These are phyloP conservation scores for Aegilops bicornis DNA, from an alignment of 176 grass and related monocot genomes.

Conservation along the genomic window DNA sequence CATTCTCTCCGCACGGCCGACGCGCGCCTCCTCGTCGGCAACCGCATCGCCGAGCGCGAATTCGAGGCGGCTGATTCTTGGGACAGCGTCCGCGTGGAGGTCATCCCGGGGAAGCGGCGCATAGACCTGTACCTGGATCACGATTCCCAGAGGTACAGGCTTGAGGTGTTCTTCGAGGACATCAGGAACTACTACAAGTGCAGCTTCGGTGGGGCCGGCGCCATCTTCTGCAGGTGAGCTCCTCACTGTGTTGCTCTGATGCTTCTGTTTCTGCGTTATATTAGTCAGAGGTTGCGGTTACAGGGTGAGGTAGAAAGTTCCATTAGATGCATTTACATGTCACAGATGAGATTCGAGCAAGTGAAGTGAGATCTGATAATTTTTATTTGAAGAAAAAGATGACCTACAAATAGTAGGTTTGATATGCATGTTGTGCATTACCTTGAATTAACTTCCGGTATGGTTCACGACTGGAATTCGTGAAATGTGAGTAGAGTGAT, in stretches of 20 bases:
- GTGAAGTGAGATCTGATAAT: neutral
- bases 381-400: too few relatives aligned
- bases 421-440: neutral
- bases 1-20: conserved; percentile 15
- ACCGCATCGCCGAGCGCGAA: conserved; percentile 33
- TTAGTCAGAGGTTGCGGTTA: neutral
- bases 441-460: neutral
- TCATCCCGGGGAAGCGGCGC: conserved; percentile 64
- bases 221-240: conserved; percentile 75
- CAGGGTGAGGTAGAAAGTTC: neutral
- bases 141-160: conserved; percentile 53
- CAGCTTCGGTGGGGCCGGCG: conserved; percentile 31
- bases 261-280: neutral
- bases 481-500: neutral
- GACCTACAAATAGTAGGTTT: neutral
- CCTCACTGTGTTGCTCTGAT: neutral
- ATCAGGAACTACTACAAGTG: conserved; percentile 59
- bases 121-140: conserved; percentile 70
- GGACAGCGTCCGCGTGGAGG: conserved; percentile 71
- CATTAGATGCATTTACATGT: neutral
- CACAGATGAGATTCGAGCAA: neutral
- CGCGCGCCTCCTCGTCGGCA: conserved; percentile 36
- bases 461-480: neutral
- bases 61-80: conserved; percentile 54
- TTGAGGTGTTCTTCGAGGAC: conserved; percentile 74